These are phyloP conservation scores for Exidia glandulosa DNA, from an alignment of 768 basidiomycete genomes.

Conservation along the genomic window DNA sequence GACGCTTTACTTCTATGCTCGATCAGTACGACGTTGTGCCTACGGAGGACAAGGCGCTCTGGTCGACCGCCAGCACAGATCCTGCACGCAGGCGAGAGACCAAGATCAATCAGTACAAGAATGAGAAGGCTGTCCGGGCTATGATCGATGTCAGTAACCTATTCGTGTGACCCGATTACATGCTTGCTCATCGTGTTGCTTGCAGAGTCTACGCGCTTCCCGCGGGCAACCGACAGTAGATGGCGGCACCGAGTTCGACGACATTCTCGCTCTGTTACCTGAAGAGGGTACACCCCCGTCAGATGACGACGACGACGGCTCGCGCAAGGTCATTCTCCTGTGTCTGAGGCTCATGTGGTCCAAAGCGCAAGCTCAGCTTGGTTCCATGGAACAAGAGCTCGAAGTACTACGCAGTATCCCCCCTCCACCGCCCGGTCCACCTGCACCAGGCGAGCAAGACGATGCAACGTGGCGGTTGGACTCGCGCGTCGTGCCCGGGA, in stretches of 20 bases:
- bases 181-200: background rate
- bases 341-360: slow-evolving; percentile 63
- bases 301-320: slow-evolving; percentile 48
- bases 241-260: slow-evolving; percentile 42
- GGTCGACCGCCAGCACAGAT: slow-evolving; percentile 45
- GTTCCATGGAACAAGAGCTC: slow-evolving; percentile 60
- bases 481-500: slow-evolving; percentile 22
- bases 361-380: slow-evolving; percentile 54
- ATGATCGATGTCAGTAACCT: slow-evolving; percentile 49
- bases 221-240: slow-evolving; percentile 29
- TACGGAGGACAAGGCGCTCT: slow-evolving; percentile 44
- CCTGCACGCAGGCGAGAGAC: slow-evolving; percentile 64
- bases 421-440: slow-evolving; percentile 24
- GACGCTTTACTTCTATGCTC: background rate
- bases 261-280: slow-evolving; percentile 54
- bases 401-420: slow-evolving; percentile 53
- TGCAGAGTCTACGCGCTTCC: slow-evolving; percentile 43
- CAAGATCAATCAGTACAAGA: slow-evolving; percentile 85
- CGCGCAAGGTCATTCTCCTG: slow-evolving; percentile 58
- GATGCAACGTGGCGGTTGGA: slow-evolving; percentile 70
- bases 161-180: background rate
- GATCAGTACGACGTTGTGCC: slow-evolving; percentile 60
- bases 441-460: slow-evolving; percentile 29
- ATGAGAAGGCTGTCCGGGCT: slow-evolving; percentile 67
- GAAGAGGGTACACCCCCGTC: slow-evolving; percentile 29